phyloP scores from a whole-genome alignment of 1,139 yeast species.

The Pichia norvegensis region DNA sequence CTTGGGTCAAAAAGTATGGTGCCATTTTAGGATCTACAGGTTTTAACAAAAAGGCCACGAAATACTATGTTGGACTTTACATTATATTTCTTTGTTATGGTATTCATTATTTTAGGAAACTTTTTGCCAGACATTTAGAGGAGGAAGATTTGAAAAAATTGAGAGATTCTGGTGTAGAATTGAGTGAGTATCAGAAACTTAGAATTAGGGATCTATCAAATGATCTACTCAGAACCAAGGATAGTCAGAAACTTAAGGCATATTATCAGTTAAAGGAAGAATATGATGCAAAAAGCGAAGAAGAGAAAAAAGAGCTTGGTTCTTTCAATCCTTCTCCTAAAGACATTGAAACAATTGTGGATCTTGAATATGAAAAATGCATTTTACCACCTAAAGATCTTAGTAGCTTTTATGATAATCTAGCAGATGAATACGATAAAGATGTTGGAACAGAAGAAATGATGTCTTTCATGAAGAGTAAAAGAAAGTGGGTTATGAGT shows the following conservation, averaged over 20 bases:
- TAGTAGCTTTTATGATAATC: constrained; percentile 67
- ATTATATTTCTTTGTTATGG: constrained; percentile 50
- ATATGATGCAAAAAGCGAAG: constrained; percentile 32
- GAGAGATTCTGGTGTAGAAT: constrained; percentile 35
- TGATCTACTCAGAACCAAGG: constrained; percentile 34
- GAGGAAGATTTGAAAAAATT: constrained; percentile 39
- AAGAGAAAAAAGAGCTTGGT: constrained; percentile 19
- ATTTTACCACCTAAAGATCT: constrained; percentile 73
- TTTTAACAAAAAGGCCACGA: constrained; percentile 41
- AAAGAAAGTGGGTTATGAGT: constrained; percentile 77
- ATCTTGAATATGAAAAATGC: constrained; percentile 17
- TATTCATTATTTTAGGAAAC: constrained; percentile 57
- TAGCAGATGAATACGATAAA: constrained; percentile 75
- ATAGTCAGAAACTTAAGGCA: constrained; percentile 40
- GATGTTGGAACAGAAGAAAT: constrained; percentile 84
- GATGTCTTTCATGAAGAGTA: constrained; percentile 70
- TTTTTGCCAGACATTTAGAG: constrained; percentile 60
- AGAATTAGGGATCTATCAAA: constrained; percentile 48
- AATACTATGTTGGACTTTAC: constrained; percentile 53
- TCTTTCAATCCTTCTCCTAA: constrained; percentile 29
- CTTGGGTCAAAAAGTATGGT: constrained; percentile 34
- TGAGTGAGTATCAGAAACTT: constrained; percentile 56
- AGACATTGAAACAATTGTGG: constrained; percentile 36
- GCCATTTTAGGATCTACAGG: constrained; percentile 38
- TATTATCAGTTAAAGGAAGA: constrained; percentile 43